A percentile compares a stretch with the other conserved stretches of the same genome.
phyloP scores from a whole-genome alignment of 192 early-diverging fungal species.

The Funneliformis mosseae region DNA sequence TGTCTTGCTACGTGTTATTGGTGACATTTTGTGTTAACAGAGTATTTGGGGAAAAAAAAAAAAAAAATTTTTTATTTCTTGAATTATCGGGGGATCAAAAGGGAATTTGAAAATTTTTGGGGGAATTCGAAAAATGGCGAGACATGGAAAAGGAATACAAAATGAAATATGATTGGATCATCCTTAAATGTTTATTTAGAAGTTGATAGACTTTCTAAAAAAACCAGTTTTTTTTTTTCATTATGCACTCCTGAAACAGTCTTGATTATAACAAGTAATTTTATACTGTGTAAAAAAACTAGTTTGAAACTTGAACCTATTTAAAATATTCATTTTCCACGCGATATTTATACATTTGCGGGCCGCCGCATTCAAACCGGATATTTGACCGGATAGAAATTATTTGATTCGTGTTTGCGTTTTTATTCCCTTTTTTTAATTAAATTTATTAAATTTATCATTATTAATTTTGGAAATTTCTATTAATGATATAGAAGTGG shows the following conservation, averaged over 20 bases:
- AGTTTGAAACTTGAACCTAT: not conserved
- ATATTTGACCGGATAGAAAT: too few relatives aligned
- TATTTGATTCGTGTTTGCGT: too few relatives aligned
- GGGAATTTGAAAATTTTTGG: not conserved
- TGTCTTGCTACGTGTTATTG: conserved; percentile 22
- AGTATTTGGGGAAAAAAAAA: too few relatives aligned
- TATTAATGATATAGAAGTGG: too few relatives aligned
- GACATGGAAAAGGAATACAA: not conserved
- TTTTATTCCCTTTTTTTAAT: too few relatives aligned
- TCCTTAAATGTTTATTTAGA: not conserved
- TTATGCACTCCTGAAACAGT: not conserved
- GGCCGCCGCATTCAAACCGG: too few relatives aligned
- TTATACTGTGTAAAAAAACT: not conserved
- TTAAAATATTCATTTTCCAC: not conserved
- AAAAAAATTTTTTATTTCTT: not conserved
- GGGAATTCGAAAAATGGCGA: not conserved
- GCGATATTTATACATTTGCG: not conserved
- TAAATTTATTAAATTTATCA: too few relatives aligned
- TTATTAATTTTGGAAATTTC: too few relatives aligned
- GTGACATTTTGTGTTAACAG: conserved; percentile 19
- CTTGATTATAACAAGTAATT: not conserved
- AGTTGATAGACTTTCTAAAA: not conserved
- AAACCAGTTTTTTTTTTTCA: not conserved
- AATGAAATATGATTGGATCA: too few relatives aligned
- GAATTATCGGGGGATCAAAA: not conserved